phyloP scores from a whole-genome alignment of 2,329 filamentous ascomycete species.

The Cadophora sp. region DNA sequence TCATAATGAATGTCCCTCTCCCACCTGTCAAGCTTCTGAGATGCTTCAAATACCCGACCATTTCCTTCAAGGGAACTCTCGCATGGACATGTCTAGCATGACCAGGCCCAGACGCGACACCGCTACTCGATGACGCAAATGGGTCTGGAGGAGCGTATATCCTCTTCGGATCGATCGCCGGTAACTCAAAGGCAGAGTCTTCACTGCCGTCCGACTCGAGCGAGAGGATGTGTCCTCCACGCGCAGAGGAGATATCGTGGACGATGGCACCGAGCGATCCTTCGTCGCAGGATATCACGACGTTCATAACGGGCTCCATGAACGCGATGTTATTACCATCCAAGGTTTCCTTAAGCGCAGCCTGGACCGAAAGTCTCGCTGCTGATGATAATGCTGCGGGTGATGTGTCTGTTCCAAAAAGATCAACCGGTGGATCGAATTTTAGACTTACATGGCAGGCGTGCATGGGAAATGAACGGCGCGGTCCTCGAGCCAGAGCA shows the following conservation, averaged over 20 bases:
- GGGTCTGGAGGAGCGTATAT: slow-evolving; percentile 92
- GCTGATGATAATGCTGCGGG: slow-evolving; percentile 72
- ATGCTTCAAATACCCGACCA: slow-evolving; percentile 93
- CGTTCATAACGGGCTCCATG: slow-evolving; percentile 94
- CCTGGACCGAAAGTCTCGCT: slow-evolving; percentile 70
- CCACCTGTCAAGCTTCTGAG: slow-evolving; percentile 88
- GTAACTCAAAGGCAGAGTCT: slow-evolving; percentile 28
- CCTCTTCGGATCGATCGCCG: slow-evolving; percentile 69
- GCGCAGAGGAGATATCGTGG: slow-evolving; percentile 77
- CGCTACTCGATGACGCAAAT: slow-evolving; percentile 62
- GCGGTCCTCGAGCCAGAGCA: slow-evolving; percentile 83
- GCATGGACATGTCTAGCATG: slow-evolving; percentile 75
- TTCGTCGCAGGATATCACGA: slow-evolving; percentile 86
- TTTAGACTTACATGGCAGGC: slow-evolving; percentile 73
- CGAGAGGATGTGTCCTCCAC: slow-evolving; percentile 77
- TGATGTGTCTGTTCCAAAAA: slow-evolving; percentile 71
- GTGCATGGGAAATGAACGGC: slow-evolving; percentile 80
- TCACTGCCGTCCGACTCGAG: slow-evolving; percentile 54
- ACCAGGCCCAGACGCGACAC: slow-evolving; percentile 54
- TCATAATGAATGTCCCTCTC: slow-evolving; percentile 79
- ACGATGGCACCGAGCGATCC: slow-evolving; percentile 80
- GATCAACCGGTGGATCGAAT: slow-evolving; percentile 68
- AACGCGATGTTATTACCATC: slow-evolving; percentile 64
- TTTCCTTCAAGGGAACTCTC: slow-evolving; percentile 91
- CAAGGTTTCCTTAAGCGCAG: slow-evolving; percentile 69